Percentiles rank a stretch among this genome's conserved stretches.
Evolutionary conservation across 1,284 basidiomycete genomes (phyloP).

Genomic region (Kwoniella shivajii): DNA sequence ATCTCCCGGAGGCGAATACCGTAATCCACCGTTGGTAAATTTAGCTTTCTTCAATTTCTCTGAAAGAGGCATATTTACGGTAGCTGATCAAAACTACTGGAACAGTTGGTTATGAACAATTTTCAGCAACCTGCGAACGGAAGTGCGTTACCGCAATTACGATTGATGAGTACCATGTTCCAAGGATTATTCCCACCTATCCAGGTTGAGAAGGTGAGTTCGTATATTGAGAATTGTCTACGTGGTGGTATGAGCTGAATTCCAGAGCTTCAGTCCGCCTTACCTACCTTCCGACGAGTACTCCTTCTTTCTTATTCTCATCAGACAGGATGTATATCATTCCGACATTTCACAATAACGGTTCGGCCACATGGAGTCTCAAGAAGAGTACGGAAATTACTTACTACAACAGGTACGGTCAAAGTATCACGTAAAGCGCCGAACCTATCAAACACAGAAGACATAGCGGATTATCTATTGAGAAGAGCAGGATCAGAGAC

Average conservation of each 20-base stretch:
- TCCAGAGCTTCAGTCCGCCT: conserved; percentile 58
- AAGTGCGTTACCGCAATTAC: conserved; percentile 54
- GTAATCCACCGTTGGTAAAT: conserved; percentile 53
- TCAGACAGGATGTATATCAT: conserved; percentile 82
- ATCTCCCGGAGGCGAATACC: conserved; percentile 51
- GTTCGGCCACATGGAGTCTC: conserved; percentile 95
- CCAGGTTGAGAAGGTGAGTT: conserved; percentile 58
- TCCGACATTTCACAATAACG: conserved; percentile 93
- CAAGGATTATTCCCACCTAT: conserved; percentile 60
- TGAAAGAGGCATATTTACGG: neutral
- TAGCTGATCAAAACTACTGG: neutral
- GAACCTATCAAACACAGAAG: conserved; percentile 84
- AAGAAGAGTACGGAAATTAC: conserved; percentile 82
- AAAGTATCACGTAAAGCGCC: conserved; percentile 52
- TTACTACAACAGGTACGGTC: conserved; percentile 57
- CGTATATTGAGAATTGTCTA: conserved; percentile 61
- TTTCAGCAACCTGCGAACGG: conserved; percentile 56
- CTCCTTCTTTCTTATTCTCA: conserved; percentile 92
- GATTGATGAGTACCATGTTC: conserved; percentile 59
- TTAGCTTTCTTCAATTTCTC: neutral
- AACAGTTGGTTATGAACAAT: conserved; percentile 57
- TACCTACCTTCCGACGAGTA: conserved; percentile 85
- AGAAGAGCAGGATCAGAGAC: conserved; percentile 65
- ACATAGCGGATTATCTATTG: conserved; percentile 94
- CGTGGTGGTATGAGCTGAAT: neutral